Evolutionary conservation across 2,329 filamentous ascomycete species (phyloP).

Genomic region (Colletotrichum karsti): DNA sequence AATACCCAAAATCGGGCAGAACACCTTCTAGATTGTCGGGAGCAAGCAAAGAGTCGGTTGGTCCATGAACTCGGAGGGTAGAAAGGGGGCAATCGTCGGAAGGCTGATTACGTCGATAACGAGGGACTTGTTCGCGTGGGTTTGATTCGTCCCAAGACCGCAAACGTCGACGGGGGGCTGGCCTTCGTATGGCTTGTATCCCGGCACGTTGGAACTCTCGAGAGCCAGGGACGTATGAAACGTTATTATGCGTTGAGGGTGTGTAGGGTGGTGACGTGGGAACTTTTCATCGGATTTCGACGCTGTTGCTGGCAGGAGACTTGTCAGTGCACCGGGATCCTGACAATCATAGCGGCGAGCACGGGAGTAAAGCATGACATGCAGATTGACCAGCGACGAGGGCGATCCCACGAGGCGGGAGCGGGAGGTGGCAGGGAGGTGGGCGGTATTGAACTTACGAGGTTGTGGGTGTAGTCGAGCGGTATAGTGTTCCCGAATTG

Average conservation of each 20-base stretch:
- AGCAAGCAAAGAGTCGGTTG: slow-evolving; percentile 29
- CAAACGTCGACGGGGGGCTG: slow-evolving; percentile 4
- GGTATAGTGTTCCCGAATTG: not conserved
- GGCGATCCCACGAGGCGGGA: slow-evolving; percentile 2
- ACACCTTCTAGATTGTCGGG: slow-evolving; percentile 18
- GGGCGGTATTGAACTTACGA: slow-evolving; percentile 4
- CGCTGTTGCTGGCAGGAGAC: slow-evolving; percentile 8
- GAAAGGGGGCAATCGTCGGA: slow-evolving; percentile 8
- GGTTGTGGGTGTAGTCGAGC: not conserved
- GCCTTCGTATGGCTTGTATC: slow-evolving; percentile 3
- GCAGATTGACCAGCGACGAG: slow-evolving; percentile 11
- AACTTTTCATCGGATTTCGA: slow-evolving; percentile 25
- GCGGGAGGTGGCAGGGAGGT: slow-evolving; percentile 8
- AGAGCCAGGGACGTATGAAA: slow-evolving; percentile 33
- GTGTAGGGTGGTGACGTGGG: slow-evolving; percentile 20
- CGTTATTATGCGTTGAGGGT: slow-evolving; percentile 35
- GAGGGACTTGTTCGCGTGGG: slow-evolving; percentile 6
- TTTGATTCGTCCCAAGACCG: slow-evolving; percentile 23
- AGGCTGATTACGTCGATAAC: slow-evolving; percentile 19
- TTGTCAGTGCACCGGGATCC: slow-evolving; percentile 27
- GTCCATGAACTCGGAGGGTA: slow-evolving; percentile 38
- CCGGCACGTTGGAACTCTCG: slow-evolving; percentile 22
- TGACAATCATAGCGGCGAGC: slow-evolving; percentile 14
- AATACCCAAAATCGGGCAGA: slow-evolving; percentile 5
- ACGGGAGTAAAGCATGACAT: slow-evolving; percentile 20